Evolutionary conservation across 2,329 filamentous ascomycete species (phyloP).

Genomic region (Tolypocladium paradoxum): DNA sequence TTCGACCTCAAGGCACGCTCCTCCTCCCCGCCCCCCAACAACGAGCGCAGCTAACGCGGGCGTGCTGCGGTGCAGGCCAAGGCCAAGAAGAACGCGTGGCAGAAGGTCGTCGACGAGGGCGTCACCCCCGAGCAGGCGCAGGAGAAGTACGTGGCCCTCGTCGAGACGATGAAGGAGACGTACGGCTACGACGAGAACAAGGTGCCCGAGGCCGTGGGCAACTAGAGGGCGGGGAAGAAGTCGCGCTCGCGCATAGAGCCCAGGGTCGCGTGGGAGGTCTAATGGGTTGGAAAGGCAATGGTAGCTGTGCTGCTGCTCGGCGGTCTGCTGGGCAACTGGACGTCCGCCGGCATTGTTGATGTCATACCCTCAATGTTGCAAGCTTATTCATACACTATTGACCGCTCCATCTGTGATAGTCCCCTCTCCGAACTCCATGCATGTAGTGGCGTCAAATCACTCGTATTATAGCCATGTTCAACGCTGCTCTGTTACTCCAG

Average conservation of each 20-base stretch:
- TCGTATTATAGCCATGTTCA: too few species aligned
- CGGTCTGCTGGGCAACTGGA: neutral
- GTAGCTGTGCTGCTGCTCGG: neutral
- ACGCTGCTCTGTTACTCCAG: too few species aligned
- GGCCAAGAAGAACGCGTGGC: conserved; percentile 71
- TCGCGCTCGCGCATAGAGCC: neutral
- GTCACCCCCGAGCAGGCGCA: conserved; percentile 57
- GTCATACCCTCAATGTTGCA: neutral
- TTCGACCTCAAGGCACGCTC: conserved; percentile 55
- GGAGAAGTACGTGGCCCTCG: conserved; percentile 61
- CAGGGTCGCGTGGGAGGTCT: neutral
- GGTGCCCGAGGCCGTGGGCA: conserved; percentile 45
- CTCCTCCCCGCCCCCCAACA: neutral
- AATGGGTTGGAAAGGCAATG: neutral
- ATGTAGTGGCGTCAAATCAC: neutral
- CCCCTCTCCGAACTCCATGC: neutral
- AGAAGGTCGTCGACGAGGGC: conserved; percentile 55
- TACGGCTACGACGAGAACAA: conserved; percentile 58
- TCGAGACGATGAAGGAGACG: conserved; percentile 60
- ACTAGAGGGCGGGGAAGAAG: neutral
- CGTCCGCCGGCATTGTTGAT: neutral
- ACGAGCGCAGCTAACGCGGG: too few species aligned
- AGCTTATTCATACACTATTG: neutral
- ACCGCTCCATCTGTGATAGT: neutral
- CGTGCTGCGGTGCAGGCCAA: conserved; percentile 47